Evolutionary conservation across 78 protist genomes (phyloP), one percentile per base, ranked within the genome.

Genomic region (Dictyostelium capitatum): DNA sequence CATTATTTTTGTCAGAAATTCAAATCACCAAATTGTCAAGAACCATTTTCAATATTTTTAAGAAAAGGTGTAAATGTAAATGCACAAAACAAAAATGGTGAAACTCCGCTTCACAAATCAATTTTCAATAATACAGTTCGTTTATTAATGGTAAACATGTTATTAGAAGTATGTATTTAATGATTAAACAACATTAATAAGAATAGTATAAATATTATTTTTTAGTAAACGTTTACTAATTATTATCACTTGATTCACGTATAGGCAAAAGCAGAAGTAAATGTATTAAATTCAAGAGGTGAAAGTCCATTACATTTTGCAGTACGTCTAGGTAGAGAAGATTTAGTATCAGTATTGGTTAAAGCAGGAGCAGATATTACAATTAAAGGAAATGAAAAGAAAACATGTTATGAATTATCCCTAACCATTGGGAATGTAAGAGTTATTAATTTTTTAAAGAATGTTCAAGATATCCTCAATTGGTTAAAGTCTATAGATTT

Each of bases 251-350:
- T 51, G 8, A 48, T 14, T 51, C 15, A 14, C 6, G 2, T 57
- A 54, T 56, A 92, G 89, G 75, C 59, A n/a, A 90, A 90, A 17
- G 96, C 94, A 59, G 94, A 94, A 65, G 93, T 94, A 46, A 94
- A 94, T 79, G 89, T 80, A 48, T 54, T 69, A 46, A 94, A 75
- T 57, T 48, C 59, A 56, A 54, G 81, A 46, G 89, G 84, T 28
- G 93, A 94, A 79, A 85, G 90, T 57, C 96, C 96, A 30, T 77
- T 94, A n/a, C 90, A 94, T 75, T 94, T 79, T 87, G 96, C 96
- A 54, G 92, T 94, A 1, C 48, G 73, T 46, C 79, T 91, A 41
- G 95, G 95, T 74, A 59, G 95, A 46, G 92, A 94, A 50, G 96
- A 94, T 67, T 64, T 94, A 53, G 96, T 94, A 28, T 51, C 89